These are phyloP conservation scores for Aegilops longissima DNA, from an alignment of 176 grass and related monocot species.

Conservation along the genomic window DNA sequence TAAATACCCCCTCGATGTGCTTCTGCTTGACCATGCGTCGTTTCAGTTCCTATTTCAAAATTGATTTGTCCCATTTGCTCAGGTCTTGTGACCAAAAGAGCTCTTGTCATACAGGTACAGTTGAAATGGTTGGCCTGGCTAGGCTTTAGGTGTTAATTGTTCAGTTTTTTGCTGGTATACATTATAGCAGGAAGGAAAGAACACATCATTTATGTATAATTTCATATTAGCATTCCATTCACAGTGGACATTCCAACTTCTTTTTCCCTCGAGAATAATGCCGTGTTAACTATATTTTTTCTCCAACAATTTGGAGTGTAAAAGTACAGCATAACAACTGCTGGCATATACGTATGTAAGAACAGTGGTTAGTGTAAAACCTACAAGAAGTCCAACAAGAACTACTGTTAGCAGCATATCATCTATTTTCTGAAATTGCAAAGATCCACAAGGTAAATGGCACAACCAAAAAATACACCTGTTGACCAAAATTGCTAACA, in stretches of 20 bases:
- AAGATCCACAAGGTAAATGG: slow-evolving; percentile 14
- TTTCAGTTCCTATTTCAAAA: neutral
- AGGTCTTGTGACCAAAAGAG: neutral
- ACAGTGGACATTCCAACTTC: neutral
- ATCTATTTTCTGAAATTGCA: neutral
- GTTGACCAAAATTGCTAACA: slow-evolving; percentile 36
- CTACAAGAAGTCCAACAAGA: slow-evolving; percentile 25
- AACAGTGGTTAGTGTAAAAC: neutral
- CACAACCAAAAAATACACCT: neutral
- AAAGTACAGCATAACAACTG: neutral
- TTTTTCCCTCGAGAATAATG: neutral
- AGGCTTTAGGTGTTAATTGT: too few species aligned
- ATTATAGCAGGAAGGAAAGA: too few species aligned
- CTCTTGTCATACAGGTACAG: neutral
- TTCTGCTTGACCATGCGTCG: neutral
- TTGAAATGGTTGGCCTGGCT: too few species aligned
- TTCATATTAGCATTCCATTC: neutral
- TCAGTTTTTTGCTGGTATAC: too few species aligned
- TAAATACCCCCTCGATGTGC: neutral
- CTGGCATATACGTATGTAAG: neutral
- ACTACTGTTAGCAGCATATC: neutral
- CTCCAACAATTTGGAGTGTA: neutral
- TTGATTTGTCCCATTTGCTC: slow-evolving; percentile 25
- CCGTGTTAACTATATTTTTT: neutral
- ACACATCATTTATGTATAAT: too few species aligned